phyloP scores from a whole-genome alignment of 371 early-diverging fungal genomes.

The Parasitella parasitica region DNA sequence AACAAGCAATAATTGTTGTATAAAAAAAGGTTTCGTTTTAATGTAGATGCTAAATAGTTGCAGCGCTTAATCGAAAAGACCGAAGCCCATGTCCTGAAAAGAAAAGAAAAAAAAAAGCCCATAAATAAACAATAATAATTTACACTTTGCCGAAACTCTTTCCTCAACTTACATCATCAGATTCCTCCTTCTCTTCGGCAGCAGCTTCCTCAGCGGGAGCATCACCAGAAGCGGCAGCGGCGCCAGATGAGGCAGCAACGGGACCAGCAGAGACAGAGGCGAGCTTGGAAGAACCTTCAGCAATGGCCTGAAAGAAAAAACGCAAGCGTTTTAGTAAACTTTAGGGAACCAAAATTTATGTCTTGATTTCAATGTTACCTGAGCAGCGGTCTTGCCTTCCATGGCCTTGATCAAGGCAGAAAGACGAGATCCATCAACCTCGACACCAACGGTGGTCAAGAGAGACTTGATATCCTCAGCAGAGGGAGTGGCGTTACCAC shows the following conservation, averaged over 20 bases:
- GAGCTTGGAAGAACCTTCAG: constrained; percentile 88
- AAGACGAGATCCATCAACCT: constrained; percentile 78
- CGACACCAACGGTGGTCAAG: constrained; percentile 89
- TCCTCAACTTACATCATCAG: constrained; percentile 67
- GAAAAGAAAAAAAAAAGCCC: neutral
- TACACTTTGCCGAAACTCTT: neutral
- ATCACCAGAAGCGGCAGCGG: constrained; percentile 49
- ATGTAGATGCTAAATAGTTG: neutral
- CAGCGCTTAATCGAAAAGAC: constrained; percentile 65
- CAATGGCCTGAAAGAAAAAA: constrained; percentile 61
- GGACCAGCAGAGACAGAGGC: constrained; percentile 88
- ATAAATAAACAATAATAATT: neutral
- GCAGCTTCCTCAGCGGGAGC: constrained; percentile 60
- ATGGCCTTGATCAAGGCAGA: constrained; percentile 74
- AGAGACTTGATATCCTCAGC: constrained; percentile 75
- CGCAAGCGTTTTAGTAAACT: neutral
- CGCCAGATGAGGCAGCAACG: constrained; percentile 62
- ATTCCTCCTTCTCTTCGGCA: constrained; percentile 76
- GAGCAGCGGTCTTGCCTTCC: constrained; percentile 84
- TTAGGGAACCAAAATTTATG: neutral
- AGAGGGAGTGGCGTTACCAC: constrained; percentile 79
- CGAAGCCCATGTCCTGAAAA: constrained; percentile 43
- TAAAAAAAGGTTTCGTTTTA: constrained; percentile 8
- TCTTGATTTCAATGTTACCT: constrained; percentile 54
- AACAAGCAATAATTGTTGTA: constrained; percentile 6